These are phyloP conservation scores for Thelonectria discophora DNA, from an alignment of 2,329 filamentous ascomycete species.

Conservation along the genomic window DNA sequence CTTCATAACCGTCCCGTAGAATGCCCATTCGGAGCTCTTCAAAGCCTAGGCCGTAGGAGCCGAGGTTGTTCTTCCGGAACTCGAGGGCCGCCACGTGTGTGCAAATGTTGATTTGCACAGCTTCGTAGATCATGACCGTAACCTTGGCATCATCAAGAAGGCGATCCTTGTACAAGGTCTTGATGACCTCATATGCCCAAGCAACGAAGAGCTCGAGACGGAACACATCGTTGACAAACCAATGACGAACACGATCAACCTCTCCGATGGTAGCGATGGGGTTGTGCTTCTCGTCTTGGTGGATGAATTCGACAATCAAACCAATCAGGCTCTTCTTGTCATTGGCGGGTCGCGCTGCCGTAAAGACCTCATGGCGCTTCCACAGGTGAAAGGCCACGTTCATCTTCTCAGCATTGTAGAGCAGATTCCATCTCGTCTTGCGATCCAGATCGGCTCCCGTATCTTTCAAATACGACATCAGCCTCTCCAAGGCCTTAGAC, in stretches of 20 bases:
- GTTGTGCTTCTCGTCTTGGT: constrained; percentile 77
- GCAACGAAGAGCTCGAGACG: constrained; percentile 78
- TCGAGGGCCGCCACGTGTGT: constrained; percentile 64
- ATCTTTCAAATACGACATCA: constrained; percentile 75
- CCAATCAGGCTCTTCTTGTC: constrained; percentile 76
- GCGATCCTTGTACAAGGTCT: constrained; percentile 72
- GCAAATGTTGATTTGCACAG: constrained; percentile 71
- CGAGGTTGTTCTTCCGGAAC: constrained; percentile 76
- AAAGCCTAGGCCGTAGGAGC: constrained; percentile 75
- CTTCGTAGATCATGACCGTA: constrained; percentile 71
- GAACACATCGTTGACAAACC: constrained; percentile 81
- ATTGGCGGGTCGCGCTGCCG: constrained; percentile 65
- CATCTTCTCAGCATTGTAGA: constrained; percentile 93
- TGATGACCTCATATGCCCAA: constrained; percentile 81
- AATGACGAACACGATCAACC: constrained; percentile 82
- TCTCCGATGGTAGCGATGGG: constrained; percentile 72
- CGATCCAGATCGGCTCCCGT: constrained; percentile 73
- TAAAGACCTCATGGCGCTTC: constrained; percentile 78
- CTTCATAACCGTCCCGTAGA: constrained; percentile 69
- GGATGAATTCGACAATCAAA: constrained; percentile 78
- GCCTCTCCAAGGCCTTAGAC: constrained; percentile 75
- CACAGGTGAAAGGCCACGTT: constrained; percentile 81
- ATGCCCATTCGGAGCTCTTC: constrained; percentile 74
- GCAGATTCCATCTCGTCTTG: constrained; percentile 76
- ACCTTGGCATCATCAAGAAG: constrained; percentile 63